These are phyloP conservation scores for Pichia heedii DNA, from an alignment of 805 yeast species.

Conservation along the genomic window DNA sequence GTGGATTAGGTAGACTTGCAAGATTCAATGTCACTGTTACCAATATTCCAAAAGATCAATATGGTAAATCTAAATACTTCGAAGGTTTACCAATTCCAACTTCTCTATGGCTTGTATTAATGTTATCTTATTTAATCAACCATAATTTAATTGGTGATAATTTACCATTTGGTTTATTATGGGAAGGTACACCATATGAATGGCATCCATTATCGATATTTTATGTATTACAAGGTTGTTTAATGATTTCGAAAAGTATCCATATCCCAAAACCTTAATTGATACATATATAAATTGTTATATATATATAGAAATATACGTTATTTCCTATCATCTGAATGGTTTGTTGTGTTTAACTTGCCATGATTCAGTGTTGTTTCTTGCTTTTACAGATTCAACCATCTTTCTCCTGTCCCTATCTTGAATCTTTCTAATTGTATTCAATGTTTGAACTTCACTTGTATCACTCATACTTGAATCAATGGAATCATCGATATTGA, in stretches of 20 bases:
- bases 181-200: constrained; percentile 51
- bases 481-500: constrained; percentile 2
- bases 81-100: constrained; percentile 97
- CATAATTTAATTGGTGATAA: constrained; percentile 32
- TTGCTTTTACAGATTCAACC: too few species aligned
- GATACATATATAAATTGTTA: background rate
- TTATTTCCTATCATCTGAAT: constrained; percentile 12
- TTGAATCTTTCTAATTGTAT: background rate
- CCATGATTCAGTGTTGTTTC: constrained; percentile 12
- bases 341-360: constrained; percentile 20
- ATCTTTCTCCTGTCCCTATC: background rate
- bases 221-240: constrained; percentile 76
- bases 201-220: constrained; percentile 62
- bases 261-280: constrained; percentile 75
- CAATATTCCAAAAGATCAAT: constrained; percentile 79
- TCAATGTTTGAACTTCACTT: constrained; percentile 7
- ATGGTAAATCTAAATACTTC: constrained; percentile 84
- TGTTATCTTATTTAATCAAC: constrained; percentile 56
- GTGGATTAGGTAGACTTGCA: constrained; percentile 91
- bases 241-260: constrained; percentile 83
- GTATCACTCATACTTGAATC: constrained; percentile 6
- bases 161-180: constrained; percentile 59
- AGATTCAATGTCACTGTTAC: constrained; percentile 92
- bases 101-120: constrained; percentile 60
- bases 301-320: background rate